phyloP scores from a whole-genome alignment of 2,329 filamentous ascomycete genomes.

The Ophiostoma himal-ulmi region DNA sequence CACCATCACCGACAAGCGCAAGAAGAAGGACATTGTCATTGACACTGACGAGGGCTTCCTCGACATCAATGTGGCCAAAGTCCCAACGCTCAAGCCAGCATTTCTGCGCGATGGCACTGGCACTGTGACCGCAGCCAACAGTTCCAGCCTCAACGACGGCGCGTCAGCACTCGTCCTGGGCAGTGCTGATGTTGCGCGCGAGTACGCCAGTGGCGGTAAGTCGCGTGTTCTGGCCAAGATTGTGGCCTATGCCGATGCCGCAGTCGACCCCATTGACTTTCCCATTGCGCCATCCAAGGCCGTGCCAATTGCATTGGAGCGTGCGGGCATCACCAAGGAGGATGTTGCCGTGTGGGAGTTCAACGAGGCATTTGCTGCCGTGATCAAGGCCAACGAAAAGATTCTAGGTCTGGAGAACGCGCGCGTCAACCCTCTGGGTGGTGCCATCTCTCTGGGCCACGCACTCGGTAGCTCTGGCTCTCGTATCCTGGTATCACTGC shows the following conservation, averaged over 20 bases:
- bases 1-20: slow-evolving; percentile 60
- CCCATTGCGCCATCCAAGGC: slow-evolving; percentile 87
- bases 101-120: slow-evolving; percentile 81
- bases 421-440: slow-evolving; percentile 80
- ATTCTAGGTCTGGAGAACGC: slow-evolving; percentile 75
- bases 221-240: slow-evolving; percentile 85
- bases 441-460: slow-evolving; percentile 87
- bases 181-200: slow-evolving; percentile 70
- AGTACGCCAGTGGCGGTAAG: slow-evolving; percentile 59
- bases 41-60: slow-evolving; percentile 84
- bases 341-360: slow-evolving; percentile 96
- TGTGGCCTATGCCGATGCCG: slow-evolving; percentile 79
- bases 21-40: slow-evolving; percentile 72
- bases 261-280: slow-evolving; percentile 88
- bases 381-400: slow-evolving; percentile 87
- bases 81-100: slow-evolving; percentile 80
- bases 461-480: slow-evolving; percentile 90
- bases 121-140: slow-evolving; percentile 90
- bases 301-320: slow-evolving; percentile 79
- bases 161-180: slow-evolving; percentile 83
- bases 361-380: slow-evolving; percentile 94
- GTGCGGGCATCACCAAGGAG: slow-evolving; percentile 84
- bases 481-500: slow-evolving; percentile 78
- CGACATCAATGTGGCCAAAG: slow-evolving; percentile 79
- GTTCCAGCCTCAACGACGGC: slow-evolving; percentile 90